These are phyloP conservation scores for Trichoderma lentiforme DNA, from an alignment of 2,329 filamentous ascomycete species.

Conservation along the genomic window DNA sequence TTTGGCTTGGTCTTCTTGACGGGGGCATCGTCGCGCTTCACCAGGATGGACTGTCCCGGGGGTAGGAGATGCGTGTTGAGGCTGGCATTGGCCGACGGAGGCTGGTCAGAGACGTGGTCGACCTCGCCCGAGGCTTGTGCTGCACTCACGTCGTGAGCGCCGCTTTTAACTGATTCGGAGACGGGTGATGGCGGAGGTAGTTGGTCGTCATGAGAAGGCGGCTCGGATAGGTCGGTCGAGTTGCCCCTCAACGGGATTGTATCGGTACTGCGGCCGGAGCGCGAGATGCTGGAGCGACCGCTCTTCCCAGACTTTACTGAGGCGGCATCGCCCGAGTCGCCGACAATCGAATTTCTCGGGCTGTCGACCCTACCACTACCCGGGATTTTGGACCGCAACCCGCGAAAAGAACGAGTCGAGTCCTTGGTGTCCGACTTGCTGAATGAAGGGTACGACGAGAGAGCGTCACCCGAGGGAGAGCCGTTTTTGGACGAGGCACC, in stretches of 20 bases:
- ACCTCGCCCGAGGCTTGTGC: constrained; percentile 88
- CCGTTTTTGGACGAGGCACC: constrained; percentile 49
- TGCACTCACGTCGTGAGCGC: constrained; percentile 72
- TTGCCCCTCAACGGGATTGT: constrained; percentile 39
- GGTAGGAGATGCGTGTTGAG: constrained; percentile 59
- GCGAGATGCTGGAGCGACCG: constrained; percentile 48
- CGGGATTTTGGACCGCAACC: constrained; percentile 85
- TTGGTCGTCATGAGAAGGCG: constrained; percentile 49
- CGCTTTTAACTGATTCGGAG: constrained; percentile 69
- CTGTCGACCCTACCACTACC: constrained; percentile 72
- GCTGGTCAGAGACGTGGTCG: constrained; percentile 88
- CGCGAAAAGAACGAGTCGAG: constrained; percentile 80
- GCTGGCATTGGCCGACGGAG: constrained; percentile 64
- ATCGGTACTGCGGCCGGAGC: constrained; percentile 44
- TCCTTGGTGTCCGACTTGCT: constrained; percentile 91
- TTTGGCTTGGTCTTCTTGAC: constrained; percentile 45
- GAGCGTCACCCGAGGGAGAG: constrained; percentile 28
- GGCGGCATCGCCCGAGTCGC: constrained; percentile 64
- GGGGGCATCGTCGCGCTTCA: constrained; percentile 72
- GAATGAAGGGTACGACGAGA: constrained; percentile 89
- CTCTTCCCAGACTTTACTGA: constrained; percentile 72
- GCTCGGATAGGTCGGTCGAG: constrained; percentile 42
- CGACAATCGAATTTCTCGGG: constrained; percentile 71
- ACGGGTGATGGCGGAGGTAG: constrained; percentile 78
- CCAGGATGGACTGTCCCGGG: constrained; percentile 84